These are phyloP conservation scores for Biscutella auriculata DNA, from an alignment of 441 rosid species.

Conservation along the genomic window DNA sequence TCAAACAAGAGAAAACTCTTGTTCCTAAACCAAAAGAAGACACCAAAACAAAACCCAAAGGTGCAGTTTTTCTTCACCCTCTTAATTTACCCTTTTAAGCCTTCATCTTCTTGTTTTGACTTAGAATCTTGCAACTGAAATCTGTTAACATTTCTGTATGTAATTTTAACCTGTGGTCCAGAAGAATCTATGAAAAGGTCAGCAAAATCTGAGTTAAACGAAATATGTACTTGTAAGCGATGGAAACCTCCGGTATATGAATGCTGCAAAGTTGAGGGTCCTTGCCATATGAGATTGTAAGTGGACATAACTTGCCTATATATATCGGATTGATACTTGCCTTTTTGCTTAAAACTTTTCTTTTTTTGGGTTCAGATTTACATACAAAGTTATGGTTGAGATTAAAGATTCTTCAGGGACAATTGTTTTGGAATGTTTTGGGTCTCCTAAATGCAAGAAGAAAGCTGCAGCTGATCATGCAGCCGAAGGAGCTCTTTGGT, in stretches of 20 bases:
- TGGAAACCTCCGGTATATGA: slow-evolving; percentile 50
- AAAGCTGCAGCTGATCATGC: slow-evolving; percentile 61
- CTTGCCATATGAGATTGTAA: slow-evolving; percentile 41
- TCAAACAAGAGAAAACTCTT: background rate
- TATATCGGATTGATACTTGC: background rate
- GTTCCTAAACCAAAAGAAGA: background rate
- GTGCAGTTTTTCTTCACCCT: background rate
- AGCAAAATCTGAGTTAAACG: slow-evolving; percentile 34
- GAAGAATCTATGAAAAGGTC: slow-evolving; percentile 22
- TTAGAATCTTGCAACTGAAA: background rate
- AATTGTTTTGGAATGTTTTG: slow-evolving; percentile 34
- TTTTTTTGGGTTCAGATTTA: slow-evolving; percentile 28
- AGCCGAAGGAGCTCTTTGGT: slow-evolving; percentile 65
- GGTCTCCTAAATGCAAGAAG: slow-evolving; percentile 32
- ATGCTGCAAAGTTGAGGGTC: slow-evolving; percentile 50
- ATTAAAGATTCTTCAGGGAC: slow-evolving; percentile 16
- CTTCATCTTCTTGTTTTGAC: slow-evolving; percentile 6
- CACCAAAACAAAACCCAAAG: background rate
- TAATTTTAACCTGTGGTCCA: too few species aligned
- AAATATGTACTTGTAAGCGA: slow-evolving; percentile 29
- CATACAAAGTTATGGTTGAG: slow-evolving; percentile 37
- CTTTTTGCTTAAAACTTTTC: background rate
- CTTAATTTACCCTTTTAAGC: too few species aligned
- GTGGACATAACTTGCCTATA: slow-evolving; percentile 11
- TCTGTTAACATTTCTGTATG: too few species aligned